These are phyloP conservation scores for Neurospora sp. DNA, from an alignment of 495 filamentous ascomycete genomes.

Conservation along the genomic window DNA sequence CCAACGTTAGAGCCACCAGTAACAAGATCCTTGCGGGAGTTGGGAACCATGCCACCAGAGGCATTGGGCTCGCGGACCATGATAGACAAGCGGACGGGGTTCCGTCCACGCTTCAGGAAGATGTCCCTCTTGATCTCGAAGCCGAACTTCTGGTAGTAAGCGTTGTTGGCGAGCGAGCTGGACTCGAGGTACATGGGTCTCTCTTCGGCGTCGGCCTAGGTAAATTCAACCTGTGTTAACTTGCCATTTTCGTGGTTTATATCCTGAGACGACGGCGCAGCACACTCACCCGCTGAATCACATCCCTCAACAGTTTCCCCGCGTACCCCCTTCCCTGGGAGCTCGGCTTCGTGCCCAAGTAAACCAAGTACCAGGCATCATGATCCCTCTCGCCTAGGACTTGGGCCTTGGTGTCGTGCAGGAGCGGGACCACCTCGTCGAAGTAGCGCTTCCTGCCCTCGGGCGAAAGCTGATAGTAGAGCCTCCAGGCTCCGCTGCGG, in stretches of 20 bases:
- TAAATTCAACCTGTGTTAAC: not conserved
- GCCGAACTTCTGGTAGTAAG: slow-evolving; percentile 60
- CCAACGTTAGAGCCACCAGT: not conserved
- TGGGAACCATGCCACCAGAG: not conserved
- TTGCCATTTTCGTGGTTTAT: not conserved
- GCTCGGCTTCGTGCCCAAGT: slow-evolving; percentile 59
- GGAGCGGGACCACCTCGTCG: slow-evolving; percentile 62
- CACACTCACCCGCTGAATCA: slow-evolving; percentile 46
- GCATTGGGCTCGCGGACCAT: slow-evolving; percentile 60
- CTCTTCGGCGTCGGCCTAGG: slow-evolving; percentile 53
- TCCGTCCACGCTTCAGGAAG: slow-evolving; percentile 44
- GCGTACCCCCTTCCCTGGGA: slow-evolving; percentile 60
- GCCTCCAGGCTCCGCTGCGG: slow-evolving; percentile 60
- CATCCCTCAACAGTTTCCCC: slow-evolving; percentile 54
- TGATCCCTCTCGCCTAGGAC: slow-evolving; percentile 53
- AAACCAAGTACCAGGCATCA: slow-evolving; percentile 66
- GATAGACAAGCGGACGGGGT: slow-evolving; percentile 57
- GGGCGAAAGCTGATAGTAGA: slow-evolving; percentile 56
- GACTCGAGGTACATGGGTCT: slow-evolving; percentile 65
- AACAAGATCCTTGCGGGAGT: slow-evolving; percentile 13
- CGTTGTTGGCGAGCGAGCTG: slow-evolving; percentile 52
- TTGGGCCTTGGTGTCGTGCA: slow-evolving; percentile 60
- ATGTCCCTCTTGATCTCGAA: slow-evolving; percentile 52
- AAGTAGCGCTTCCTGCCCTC: slow-evolving; percentile 67
- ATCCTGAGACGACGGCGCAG: not conserved